Base-by-base conservation (phyloP, 2,329 filamentous ascomycete genomes). In the Apiospora arundinis region DNA sequence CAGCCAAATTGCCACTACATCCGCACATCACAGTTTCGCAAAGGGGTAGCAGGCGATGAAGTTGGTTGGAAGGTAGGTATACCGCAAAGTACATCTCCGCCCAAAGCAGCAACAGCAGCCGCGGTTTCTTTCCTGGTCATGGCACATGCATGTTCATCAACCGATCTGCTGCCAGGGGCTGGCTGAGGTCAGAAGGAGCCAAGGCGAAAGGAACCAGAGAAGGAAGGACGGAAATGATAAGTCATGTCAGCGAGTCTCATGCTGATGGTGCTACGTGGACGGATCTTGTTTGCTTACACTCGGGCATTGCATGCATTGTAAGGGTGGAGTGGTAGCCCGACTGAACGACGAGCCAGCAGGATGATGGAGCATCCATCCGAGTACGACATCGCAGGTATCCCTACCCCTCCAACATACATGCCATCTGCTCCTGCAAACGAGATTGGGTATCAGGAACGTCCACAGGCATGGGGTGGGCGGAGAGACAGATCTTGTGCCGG, bases 321-420 rank as follows among this genome's bases (percentile, higher is more conserved):
- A n/a, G 56, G 32, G 56, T 40, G 56, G 56, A 63, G 32, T n/a
- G n/a, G 56, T 40, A 40, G 9, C 21, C 56, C 16, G 52, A 12
- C 32, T 40, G 32, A n/a, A 23, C 56, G 56, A 63, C 8, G 56
- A 63, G 18, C 56, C 56, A 63, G 56, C 56, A 63, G 32, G 56
- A 63, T 56, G 6, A 32, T 40, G 32, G 56, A n/a, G 8, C 32
- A n/a, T 40, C 32, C n/a, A 40, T 63, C 56, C 56, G 56, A 63
- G 56, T 63, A 32, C 56, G 56, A 40, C 56, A 63, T 63, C 32
- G 16, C 28, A n/a, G n/a, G 56, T 63, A 11, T 40, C 32, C 18
- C 18, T 63, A 40, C 56, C 56, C 52, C 56, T 63, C 56, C 21
- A 45, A 45, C 32, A 18, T 21, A 60, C 28, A 37, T 16, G 7